These are phyloP conservation scores for Plasmodium adleri DNA, from an alignment of 169 alveolate genomes.

Conservation along the genomic window DNA sequence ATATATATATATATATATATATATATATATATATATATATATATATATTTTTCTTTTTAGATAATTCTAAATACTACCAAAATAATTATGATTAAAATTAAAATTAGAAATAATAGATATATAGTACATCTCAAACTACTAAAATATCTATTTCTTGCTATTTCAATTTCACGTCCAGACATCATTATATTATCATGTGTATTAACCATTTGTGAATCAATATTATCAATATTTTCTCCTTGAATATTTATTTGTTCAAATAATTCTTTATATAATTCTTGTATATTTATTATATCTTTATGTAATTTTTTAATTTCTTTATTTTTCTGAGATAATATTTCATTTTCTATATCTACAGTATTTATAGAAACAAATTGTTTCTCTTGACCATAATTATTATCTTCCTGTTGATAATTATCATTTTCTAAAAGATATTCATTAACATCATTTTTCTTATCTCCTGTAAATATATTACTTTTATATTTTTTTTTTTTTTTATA, in stretches of 20 bases:
- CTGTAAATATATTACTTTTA: conserved; percentile 57
- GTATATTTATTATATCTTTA: conserved; percentile 68
- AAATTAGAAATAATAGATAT: conserved; percentile 22
- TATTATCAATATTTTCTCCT: conserved; percentile 69
- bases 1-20: no score
- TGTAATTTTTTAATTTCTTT: conserved; percentile 74
- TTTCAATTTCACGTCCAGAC: conserved; percentile 70
- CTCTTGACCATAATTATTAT: conserved; percentile 22
- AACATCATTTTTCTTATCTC: conserved; percentile 39
- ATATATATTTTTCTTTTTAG: not conserved
- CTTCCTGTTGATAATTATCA: conserved; percentile 27
- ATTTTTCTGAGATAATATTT: conserved; percentile 70
- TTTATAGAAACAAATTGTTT: conserved; percentile 56
- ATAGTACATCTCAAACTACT: conserved; percentile 42
- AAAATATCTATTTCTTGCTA: conserved; percentile 70
- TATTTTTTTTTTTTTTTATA: conserved; percentile 43
- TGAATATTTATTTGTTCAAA: conserved; percentile 69
- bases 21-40: no score
- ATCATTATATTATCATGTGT: conserved; percentile 64
- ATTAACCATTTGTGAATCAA: conserved; percentile 63
- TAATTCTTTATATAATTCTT: conserved; percentile 66
- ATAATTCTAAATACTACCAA: conserved; percentile 57
- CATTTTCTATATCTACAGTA: conserved; percentile 70
- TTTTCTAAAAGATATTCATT: conserved; percentile 58
- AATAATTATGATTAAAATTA: conserved; percentile 44